Conservation (phyloP, 306 rosid genomes). For the Crotalaria pallida region DNA sequence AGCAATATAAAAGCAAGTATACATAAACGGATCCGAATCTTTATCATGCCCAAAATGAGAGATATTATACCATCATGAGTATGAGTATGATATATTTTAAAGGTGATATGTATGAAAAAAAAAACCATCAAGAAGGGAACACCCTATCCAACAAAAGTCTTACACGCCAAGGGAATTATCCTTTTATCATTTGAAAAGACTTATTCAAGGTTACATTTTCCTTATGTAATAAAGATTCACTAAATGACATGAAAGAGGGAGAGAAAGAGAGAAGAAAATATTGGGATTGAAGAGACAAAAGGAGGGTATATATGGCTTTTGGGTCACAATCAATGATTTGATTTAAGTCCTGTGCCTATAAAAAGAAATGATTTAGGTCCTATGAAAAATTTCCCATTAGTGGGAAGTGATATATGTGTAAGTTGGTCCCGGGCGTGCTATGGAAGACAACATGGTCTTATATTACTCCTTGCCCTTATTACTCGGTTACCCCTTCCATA, state of each 20-base stretch:
- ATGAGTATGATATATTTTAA: background rate
- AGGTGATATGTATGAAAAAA: conserved; percentile 2
- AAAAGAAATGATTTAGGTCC: too few relatives aligned
- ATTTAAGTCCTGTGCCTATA: conserved; percentile 22
- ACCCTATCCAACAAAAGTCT: conserved; percentile 10
- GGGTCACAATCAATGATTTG: conserved; percentile 51
- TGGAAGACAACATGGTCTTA: conserved; percentile 45
- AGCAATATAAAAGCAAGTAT: background rate
- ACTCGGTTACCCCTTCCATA: too few relatives aligned
- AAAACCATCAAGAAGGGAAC: conserved; percentile 1
- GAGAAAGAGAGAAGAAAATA: conserved; percentile 1
- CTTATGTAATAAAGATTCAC: conserved; percentile 29
- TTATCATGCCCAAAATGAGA: conserved; percentile 16
- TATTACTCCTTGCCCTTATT: background rate
- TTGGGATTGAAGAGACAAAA: conserved; percentile 35
- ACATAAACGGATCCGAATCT: background rate
- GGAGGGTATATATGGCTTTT: conserved; percentile 30
- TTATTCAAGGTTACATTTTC: conserved; percentile 3
- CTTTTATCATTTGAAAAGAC: conserved; percentile 38
- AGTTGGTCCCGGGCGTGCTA: conserved; percentile 58
- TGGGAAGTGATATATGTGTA: conserved; percentile 28
- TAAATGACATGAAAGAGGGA: conserved; percentile 21
- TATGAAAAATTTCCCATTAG: conserved; percentile 26
- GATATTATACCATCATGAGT: conserved; percentile 19
- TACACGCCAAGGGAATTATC: conserved; percentile 66